Conservation (phyloP, 352 stramenopile genomes). For the Phytophthora lateralis region DNA sequence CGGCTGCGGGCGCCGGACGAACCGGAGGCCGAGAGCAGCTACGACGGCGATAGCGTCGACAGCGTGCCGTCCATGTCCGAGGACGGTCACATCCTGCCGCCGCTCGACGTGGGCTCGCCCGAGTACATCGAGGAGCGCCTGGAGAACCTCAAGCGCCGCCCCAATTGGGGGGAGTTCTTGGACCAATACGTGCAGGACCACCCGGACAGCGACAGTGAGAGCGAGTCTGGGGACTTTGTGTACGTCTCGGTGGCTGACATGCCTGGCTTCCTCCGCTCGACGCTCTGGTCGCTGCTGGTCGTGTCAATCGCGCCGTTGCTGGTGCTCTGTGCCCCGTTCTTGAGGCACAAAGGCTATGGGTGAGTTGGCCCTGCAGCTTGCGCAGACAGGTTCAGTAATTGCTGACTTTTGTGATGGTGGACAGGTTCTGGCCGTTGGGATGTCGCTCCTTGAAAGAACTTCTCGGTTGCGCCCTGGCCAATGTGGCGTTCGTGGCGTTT, state of each 20-base stretch:
- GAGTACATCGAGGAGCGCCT: constrained; percentile 87
- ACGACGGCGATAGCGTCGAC: constrained; percentile 15
- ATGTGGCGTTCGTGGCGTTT: constrained; percentile 53
- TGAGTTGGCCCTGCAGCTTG: constrained; percentile 30
- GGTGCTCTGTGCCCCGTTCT: constrained; percentile 54
- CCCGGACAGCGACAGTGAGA: constrained; percentile 45
- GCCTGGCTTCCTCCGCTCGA: constrained; percentile 54
- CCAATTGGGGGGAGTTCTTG: constrained; percentile 61
- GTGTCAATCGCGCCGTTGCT: constrained; percentile 64
- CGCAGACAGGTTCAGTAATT: background rate
- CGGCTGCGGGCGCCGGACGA: constrained; percentile 73
- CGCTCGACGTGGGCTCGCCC: constrained; percentile 73
- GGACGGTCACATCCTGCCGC: constrained; percentile 34
- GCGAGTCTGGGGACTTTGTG: constrained; percentile 41
- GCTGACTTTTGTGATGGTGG: constrained; percentile 4
- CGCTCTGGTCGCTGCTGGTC: constrained; percentile 58
- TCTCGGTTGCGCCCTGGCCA: constrained; percentile 44
- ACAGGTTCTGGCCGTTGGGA: constrained; percentile 73
- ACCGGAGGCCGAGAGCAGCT: constrained; percentile 42
- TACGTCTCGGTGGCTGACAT: constrained; percentile 5
- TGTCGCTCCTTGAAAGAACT: constrained; percentile 63
- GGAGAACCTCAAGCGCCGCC: constrained; percentile 86
- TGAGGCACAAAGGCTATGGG: constrained; percentile 57
- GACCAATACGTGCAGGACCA: constrained; percentile 77
- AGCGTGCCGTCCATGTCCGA: constrained; percentile 23